phyloP scores from a whole-genome alignment of 768 basidiomycete genomes.

The Galerina marginata region DNA sequence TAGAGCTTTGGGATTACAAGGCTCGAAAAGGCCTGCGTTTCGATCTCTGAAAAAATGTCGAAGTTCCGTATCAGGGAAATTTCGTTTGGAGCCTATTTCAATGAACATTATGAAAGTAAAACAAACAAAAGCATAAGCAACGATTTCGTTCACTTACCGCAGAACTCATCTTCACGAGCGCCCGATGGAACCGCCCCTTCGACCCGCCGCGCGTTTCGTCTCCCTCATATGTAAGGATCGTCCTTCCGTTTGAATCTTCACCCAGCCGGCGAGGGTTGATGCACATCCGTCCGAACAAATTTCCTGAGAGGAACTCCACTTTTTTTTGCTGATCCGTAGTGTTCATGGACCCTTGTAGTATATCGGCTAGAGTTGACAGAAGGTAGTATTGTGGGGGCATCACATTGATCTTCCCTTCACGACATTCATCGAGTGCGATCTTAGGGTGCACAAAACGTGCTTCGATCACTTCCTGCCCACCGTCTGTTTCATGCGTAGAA shows the following conservation, averaged over 20 bases:
- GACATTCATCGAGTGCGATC: conserved; percentile 57
- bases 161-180: conserved; percentile 50
- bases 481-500: conserved; percentile 42
- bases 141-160: conserved; percentile 48
- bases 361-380: conserved; percentile 59
- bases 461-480: conserved; percentile 70
- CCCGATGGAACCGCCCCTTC: conserved; percentile 64
- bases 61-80: conserved; percentile 67
- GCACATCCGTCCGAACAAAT: conserved; percentile 65
- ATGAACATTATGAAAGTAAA: too few species aligned
- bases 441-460: conserved; percentile 68
- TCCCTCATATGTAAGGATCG: conserved; percentile 67
- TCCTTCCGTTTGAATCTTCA: conserved; percentile 48
- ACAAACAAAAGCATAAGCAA: background rate
- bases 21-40: conserved; percentile 33
- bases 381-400: conserved; percentile 83
- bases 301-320: conserved; percentile 52
- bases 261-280: conserved; percentile 55
- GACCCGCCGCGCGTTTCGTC: conserved; percentile 71
- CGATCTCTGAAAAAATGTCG: conserved; percentile 64
- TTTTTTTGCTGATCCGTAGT: conserved; percentile 51
- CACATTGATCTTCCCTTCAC: conserved; percentile 54
- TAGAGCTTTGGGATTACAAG: conserved; percentile 34
- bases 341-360: conserved; percentile 49
- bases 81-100: conserved; percentile 51